phyloP scores from a whole-genome alignment of 306 rosid species.

The Rosa lucieae region DNA sequence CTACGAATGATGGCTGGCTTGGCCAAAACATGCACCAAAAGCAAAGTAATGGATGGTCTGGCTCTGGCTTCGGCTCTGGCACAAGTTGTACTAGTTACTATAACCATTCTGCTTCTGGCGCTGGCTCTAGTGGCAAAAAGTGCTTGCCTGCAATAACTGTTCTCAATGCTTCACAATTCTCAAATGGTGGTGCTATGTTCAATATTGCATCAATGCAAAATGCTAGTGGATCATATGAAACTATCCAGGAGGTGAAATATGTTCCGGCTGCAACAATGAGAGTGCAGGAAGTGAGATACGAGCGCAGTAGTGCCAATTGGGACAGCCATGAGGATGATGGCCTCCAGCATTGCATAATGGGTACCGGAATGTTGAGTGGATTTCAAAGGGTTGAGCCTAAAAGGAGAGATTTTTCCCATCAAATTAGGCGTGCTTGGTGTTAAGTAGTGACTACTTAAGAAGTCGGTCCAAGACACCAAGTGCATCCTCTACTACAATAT shows the following conservation, averaged over 20 bases:
- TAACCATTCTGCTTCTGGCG: neutral
- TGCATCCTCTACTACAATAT: neutral
- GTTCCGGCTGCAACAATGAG: slow-evolving; percentile 9
- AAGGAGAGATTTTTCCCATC: neutral
- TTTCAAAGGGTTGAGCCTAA: slow-evolving; percentile 31
- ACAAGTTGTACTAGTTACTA: neutral
- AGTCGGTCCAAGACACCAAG: neutral
- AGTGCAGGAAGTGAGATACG: slow-evolving; percentile 33
- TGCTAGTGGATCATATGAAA: slow-evolving; percentile 18
- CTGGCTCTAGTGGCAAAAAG: slow-evolving; percentile 11
- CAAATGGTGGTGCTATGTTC: neutral
- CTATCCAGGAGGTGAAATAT: slow-evolving; percentile 20
- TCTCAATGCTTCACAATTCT: neutral
- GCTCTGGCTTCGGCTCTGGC: neutral
- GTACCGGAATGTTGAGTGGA: slow-evolving; percentile 24
- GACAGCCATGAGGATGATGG: neutral
- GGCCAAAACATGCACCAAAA: slow-evolving; percentile 14
- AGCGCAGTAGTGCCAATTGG: slow-evolving; percentile 20
- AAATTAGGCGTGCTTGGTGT: slow-evolving; percentile 10
- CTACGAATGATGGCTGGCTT: slow-evolving; percentile 10
- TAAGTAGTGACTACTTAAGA: neutral
- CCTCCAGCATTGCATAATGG: slow-evolving; percentile 10
- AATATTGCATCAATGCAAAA: slow-evolving; percentile 4
- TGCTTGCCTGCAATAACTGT: neutral
- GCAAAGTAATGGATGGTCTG: neutral